phyloP scores from a whole-genome alignment of 139 green algal genomes.

The Micractinium conductrix region DNA sequence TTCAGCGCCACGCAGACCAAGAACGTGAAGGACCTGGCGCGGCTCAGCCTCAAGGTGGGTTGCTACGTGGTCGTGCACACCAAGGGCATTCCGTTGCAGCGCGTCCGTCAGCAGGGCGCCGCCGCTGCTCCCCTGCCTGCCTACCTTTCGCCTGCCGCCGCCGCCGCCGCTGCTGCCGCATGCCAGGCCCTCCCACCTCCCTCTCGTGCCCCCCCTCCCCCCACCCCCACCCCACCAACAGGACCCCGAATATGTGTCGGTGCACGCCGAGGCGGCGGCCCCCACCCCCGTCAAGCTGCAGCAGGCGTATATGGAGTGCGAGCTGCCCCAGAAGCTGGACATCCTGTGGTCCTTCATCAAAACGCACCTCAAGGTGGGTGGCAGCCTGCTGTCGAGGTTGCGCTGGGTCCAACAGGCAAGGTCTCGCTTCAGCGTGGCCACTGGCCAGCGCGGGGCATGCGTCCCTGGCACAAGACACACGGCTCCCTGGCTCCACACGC shows the following conservation, averaged over 20 bases:
- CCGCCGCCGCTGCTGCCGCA: no score
- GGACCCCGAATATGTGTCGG: conserved; percentile 91
- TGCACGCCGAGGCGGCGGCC: conserved; percentile 84
- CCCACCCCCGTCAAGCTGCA: conserved; percentile 93
- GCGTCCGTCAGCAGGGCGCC: not conserved
- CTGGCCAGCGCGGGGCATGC: no score
- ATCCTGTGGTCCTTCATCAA: conserved; percentile 97
- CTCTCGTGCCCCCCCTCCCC: no score
- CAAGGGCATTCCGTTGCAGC: no score
- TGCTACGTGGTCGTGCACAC: no score
- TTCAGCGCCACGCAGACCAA: conserved; percentile 98
- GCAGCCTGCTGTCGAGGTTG: no score
- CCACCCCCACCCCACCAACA: conserved; percentile 42
- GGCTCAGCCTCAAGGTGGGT: conserved; percentile 85
- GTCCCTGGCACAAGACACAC: no score
- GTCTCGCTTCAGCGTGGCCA: no score
- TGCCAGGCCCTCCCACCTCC: no score
- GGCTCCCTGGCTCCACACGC: not conserved
- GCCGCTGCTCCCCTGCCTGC: not conserved
- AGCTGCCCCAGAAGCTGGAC: conserved; percentile 88
- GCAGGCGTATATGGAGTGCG: conserved; percentile 82
- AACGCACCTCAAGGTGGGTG: conserved; percentile 79
- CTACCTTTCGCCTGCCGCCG: no score
- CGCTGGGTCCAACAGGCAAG: no score
- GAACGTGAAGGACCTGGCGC: conserved; percentile 95